Evolutionary conservation across 495 filamentous ascomycete species (phyloP), one percentile per base, ranked within the genome.

Genomic region (Xylaria grammica): DNA sequence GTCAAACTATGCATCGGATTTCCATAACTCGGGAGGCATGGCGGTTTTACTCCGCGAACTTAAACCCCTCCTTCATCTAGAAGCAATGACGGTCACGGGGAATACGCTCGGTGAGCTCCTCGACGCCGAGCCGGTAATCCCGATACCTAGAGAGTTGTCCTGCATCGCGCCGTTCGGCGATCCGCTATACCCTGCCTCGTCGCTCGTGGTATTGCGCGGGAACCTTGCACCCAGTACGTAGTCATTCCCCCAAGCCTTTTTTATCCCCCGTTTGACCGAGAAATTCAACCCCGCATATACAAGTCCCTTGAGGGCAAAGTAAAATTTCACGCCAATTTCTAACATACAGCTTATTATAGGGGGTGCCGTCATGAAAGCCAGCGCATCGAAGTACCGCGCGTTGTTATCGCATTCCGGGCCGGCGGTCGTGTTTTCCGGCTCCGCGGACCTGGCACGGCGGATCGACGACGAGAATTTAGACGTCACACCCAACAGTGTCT

Each of bases 1-100:
- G 4, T 79, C 85, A 19, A 88, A 89, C 60, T 91, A 91, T 74
- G 90, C 90, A 88, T 86, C 83, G 38, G 87, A 91, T 65, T 89
- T 91, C 65, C 88, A 91, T 69, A 85, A 86, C 68, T 83, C 87
- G 0, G 88, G 88, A 7, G 88, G 88, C 46, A 90, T 90, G 86
- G 64, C 80, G 24, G 82, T 83, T 4, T 70, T 91, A 0, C 65
- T 90, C 10, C 79, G 84, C 52, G 77, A 79, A 4, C 75, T 91
- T 3, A 74, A 78, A 7, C 87, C 87, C 0, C 77, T 90, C 0
- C 77, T 91, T 0, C 75, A 86, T 48, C 78, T 89, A 0, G 75
- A 81, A 44, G 86, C 86, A 0, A 50, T 80, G 71, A 90, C 87
- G 0, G 75, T 90, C 22, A 84, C 84, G 0, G 86, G 87, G 0